Evolutionary conservation across 192 early-diverging fungal species (phyloP).

Genomic region (Podila epigama): DNA sequence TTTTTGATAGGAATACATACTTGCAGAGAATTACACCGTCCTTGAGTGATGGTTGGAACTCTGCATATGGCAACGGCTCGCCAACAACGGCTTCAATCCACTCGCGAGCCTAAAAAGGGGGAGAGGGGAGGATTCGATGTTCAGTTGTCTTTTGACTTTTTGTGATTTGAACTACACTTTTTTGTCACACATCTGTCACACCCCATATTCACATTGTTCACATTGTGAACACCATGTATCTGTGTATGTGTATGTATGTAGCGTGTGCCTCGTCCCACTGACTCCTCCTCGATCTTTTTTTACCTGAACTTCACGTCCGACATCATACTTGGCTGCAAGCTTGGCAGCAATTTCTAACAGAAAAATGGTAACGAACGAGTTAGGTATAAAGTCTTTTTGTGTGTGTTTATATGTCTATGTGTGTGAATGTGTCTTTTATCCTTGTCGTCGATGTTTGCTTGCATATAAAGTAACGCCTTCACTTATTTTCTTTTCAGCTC

Average conservation of each 20-base stretch:
- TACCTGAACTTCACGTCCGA: constrained; percentile 42
- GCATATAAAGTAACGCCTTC: too few species aligned
- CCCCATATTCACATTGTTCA: not conserved
- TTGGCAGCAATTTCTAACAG: constrained; percentile 46
- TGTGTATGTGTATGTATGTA: not conserved
- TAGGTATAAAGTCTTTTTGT: not conserved
- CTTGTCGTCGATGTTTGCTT: too few species aligned
- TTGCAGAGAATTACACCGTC: constrained; percentile 81
- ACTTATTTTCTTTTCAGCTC: too few species aligned
- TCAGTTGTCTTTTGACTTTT: too few species aligned
- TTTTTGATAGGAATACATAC: constrained; percentile 45
- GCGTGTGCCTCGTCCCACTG: not conserved
- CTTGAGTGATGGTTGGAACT: constrained; percentile 75
- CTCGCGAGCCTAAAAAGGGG: constrained; percentile 58
- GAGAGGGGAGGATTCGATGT: not conserved
- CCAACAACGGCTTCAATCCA: constrained; percentile 74
- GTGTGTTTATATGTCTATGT: not conserved
- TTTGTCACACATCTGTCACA: constrained; percentile 4
- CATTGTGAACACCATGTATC: not conserved
- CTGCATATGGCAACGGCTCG: constrained; percentile 57
- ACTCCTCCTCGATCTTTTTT: not conserved
- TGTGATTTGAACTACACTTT: too few species aligned
- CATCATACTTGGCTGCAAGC: constrained; percentile 49
- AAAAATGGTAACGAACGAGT: not conserved
- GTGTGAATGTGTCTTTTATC: too few species aligned